Base-by-base conservation (phyloP, 192 early-diverging fungal genomes). In the Phycomyces nitens region DNA sequence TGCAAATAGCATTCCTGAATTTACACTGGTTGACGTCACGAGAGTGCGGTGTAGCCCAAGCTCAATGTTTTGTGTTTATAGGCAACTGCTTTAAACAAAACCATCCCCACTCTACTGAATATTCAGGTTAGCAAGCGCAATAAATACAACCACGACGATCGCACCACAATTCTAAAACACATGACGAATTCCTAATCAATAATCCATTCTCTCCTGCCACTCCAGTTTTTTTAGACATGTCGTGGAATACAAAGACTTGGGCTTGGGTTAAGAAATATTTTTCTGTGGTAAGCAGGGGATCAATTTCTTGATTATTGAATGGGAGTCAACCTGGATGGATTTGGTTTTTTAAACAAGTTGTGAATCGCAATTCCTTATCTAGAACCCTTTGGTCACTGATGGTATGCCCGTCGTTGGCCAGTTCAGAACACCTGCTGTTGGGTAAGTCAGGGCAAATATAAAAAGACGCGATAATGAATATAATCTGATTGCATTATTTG, bases 361-460 rank as follows among this genome's bases (percentile, higher is more conserved):
- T 0, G 24, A 29, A 34, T 34, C 29, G 7, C 15, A 55, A 56
- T 12, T 42, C n/a, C 41, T 41, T 26, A 23, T 43, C 62, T 71
- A 84, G 83, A 85, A 83, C 70, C 81, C 81, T 43, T 77, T 85
- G 50, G 82, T 82, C 56, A 83, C 79, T 55, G 77, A 86, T 26
- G 87, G 86, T 68, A 86, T 87, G 84, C 82, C 86, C 38, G 77
- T 79, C 55, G 74, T 79, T 52, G 84, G 81, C 54, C 80, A 83
- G 49, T 90, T 86, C 83, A 86, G 89, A 75, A 80, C 79, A 16
- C 81, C 86, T 56, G 83, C 89, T 39, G 78, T 82, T 49, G 85
- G 76, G 83, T 84, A 81, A 66, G 68, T 51, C 4, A 58, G 11
- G 6, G n/a, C 11, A 20, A 34, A 5, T 34, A 34, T n/a, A n/a